A percentile compares a stretch with the other conserved stretches of the same genome.
These are phyloP conservation scores for Thelonectria discophora DNA, from an alignment of 2,329 filamentous ascomycete species.

Conservation along the genomic window DNA sequence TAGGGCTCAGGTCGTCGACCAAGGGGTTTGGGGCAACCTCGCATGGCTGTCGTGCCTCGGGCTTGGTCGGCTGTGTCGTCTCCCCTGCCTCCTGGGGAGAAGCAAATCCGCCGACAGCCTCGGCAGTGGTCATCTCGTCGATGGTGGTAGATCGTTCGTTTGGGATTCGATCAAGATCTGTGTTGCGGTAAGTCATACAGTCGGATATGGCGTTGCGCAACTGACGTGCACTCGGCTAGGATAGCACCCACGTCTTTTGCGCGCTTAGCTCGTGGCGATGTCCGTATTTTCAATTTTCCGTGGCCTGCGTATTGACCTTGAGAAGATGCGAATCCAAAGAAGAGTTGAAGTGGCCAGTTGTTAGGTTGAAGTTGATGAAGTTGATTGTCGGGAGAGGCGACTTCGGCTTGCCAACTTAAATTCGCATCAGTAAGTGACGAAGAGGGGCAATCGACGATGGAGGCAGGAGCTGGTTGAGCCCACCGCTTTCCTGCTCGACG, in stretches of 20 bases:
- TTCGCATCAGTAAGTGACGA: background rate
- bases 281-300: background rate
- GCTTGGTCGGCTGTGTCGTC: conserved; percentile 26
- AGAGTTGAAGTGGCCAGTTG: background rate
- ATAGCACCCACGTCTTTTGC: background rate
- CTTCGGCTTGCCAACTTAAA: background rate
- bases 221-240: conserved; percentile 8
- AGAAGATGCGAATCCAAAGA: background rate
- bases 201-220: conserved; percentile 1
- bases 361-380: background rate
- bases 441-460: background rate
- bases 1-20: conserved; percentile 48
- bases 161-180: conserved; percentile 5
- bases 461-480: background rate
- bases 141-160: background rate
- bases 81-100: conserved; percentile 24
- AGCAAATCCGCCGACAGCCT: conserved; percentile 19
- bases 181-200: conserved; percentile 11
- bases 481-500: background rate
- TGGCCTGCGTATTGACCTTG: background rate
- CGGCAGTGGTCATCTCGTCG: conserved; percentile 32
- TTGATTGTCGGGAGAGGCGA: background rate
- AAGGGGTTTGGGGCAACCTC: conserved; percentile 49
- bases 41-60: conserved; percentile 34
- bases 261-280: background rate